These are phyloP conservation scores for Euphorbia tirucalli DNA, from an alignment of 345 rosid genomes.

Conservation along the genomic window DNA sequence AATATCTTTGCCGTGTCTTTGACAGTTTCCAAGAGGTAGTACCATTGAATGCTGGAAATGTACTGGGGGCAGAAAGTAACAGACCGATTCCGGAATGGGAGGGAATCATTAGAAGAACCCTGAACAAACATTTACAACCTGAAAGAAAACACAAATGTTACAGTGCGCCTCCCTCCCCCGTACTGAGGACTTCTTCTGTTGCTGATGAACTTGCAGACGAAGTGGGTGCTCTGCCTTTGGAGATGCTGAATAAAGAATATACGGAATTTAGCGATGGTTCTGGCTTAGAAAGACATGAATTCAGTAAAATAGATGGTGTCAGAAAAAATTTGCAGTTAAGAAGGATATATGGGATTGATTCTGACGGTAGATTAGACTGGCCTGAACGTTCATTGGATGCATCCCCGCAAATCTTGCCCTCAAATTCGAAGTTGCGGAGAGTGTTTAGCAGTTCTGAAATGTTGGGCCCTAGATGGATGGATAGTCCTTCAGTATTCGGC, in stretches of 20 bases:
- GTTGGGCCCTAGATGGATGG: slow-evolving; percentile 50
- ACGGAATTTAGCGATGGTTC: slow-evolving; percentile 21
- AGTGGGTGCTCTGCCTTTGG: slow-evolving; percentile 44
- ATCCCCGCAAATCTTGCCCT: slow-evolving; percentile 56
- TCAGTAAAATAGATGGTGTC: slow-evolving; percentile 25
- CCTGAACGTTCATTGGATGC: slow-evolving; percentile 80
- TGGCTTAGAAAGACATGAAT: slow-evolving; percentile 25
- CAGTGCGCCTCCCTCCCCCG: slow-evolving; percentile 94
- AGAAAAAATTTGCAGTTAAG: slow-evolving; percentile 37
- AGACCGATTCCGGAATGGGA: slow-evolving; percentile 94
- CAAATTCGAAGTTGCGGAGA: slow-evolving; percentile 57
- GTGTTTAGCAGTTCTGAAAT: slow-evolving; percentile 71
- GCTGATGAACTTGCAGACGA: slow-evolving; percentile 62
- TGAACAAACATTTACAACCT: slow-evolving; percentile 59
- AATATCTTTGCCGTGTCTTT: neutral
- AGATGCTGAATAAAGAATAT: slow-evolving; percentile 39
- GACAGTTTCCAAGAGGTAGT: slow-evolving; percentile 96
- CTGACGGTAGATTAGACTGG: slow-evolving; percentile 58
- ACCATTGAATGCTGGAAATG: slow-evolving; percentile 92
- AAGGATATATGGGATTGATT: slow-evolving; percentile 47
- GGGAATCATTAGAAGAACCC: slow-evolving; percentile 76
- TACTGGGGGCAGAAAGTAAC: slow-evolving; percentile 87
- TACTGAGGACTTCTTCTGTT: slow-evolving; percentile 65
- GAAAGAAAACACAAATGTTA: slow-evolving; percentile 59
- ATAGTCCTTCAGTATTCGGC: slow-evolving; percentile 34